Percentiles rank a stretch among this genome's conserved stretches.
phyloP scores from a whole-genome alignment of 164 flowering plant species.

The Paratinospora sagittata region DNA sequence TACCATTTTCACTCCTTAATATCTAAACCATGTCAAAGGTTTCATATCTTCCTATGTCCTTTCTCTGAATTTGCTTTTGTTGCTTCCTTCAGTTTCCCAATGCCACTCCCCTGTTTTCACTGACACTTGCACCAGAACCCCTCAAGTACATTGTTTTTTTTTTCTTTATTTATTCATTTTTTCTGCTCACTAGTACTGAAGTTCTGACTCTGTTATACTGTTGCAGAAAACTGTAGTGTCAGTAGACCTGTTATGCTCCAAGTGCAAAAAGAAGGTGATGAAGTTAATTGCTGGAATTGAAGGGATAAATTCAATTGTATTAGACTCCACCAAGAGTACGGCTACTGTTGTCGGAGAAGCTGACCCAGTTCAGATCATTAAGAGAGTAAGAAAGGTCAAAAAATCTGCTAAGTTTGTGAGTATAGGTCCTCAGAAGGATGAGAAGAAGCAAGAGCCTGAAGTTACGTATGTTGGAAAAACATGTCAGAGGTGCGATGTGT shows the following conservation, averaged over 20 bases:
- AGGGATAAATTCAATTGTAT: constrained; percentile 52
- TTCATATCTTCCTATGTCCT: constrained; percentile 13
- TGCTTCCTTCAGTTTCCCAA: background rate
- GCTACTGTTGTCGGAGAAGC: constrained; percentile 48
- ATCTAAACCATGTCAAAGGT: constrained; percentile 44
- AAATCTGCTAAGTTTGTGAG: constrained; percentile 37
- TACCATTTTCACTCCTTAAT: constrained; percentile 7
- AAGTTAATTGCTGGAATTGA: constrained; percentile 45
- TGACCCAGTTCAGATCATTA: constrained; percentile 45
- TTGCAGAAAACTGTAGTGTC: constrained; percentile 61
- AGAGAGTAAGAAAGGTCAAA: constrained; percentile 44
- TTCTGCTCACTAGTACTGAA: constrained; percentile 14
- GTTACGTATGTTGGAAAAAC: constrained; percentile 25
- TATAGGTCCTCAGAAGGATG: constrained; percentile 39
- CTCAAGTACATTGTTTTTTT: constrained; percentile 8
- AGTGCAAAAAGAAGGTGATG: constrained; percentile 57
- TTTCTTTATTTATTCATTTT: no score
- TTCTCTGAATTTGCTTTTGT: constrained; percentile 4
- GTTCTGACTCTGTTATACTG: constrained; percentile 21
- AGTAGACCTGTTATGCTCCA: constrained; percentile 50
- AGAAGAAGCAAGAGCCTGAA: constrained; percentile 39
- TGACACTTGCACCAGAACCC: constrained; percentile 22
- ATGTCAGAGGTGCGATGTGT: constrained; percentile 49
- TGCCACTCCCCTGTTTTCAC: constrained; percentile 3
- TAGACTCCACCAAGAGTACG: constrained; percentile 44